Base-by-base conservation (phyloP, 345 rosid genomes). In the Populus euphratica region DNA sequence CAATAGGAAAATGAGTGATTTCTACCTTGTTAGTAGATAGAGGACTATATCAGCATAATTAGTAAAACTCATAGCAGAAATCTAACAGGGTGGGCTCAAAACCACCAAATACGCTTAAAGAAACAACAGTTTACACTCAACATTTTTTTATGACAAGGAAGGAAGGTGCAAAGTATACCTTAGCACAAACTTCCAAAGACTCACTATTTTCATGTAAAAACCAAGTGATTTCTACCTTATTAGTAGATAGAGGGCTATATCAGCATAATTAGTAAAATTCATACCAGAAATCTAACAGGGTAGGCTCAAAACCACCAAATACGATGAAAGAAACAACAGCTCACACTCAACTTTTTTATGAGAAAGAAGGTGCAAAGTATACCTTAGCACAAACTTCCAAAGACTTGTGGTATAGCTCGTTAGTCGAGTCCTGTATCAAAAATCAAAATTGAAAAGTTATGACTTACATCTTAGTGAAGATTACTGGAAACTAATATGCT, bases 361-460 rank as follows among this genome's bases (percentile, higher is more conserved):
- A 25, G 33, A 17, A 63, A 31, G 18, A 62, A 25, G 39, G 21
- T 14, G 13, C 47, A 59, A 23, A 11, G 11, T 6, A 44, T 69
- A 81, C 84, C 84, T 78, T 81, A 7, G 63, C 25, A n/a, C 38
- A 64, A 67, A 69, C 76, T 74, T 77, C 78, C 64, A 81, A 54
- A 25, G 81, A 77, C 69, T 81, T 78, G 69, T 35, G 73, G 33
- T 81, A 81, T 12, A 78, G 75, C 63, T 73, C 81, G 31, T 78
- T 81, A 35, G 20, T 59, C 1, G 84, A 76, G 33, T 74, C 84
- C 84, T 81, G 44, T 72, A 78, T 65, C 13, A 35, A 49, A 72
- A 38, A 62, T 62, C 73, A 33, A 31, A 68, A 4, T 54, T 8
- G 43, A 6, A 47, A 47, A 59, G 29, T 10, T 23, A 59, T 59